Evolutionary conservation across 257 asterid genomes (phyloP).

Genomic region (Echium plantagineum): DNA sequence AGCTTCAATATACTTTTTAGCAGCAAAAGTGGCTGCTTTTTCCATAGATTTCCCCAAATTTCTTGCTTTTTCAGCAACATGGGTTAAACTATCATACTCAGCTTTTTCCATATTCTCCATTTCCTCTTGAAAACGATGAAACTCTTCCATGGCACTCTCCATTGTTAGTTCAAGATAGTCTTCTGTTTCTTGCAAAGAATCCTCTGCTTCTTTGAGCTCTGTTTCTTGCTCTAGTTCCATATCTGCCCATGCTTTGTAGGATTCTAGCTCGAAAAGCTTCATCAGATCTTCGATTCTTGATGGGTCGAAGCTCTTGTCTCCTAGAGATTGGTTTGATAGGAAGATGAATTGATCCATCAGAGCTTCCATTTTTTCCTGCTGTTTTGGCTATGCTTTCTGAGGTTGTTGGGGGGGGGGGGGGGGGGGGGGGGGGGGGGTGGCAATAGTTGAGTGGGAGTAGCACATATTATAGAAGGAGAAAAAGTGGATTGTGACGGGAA

Average conservation of each 20-base stretch:
- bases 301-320: slow-evolving; percentile 67
- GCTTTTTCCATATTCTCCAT: slow-evolving; percentile 33
- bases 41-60: slow-evolving; percentile 50
- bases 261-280: slow-evolving; percentile 73
- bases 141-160: slow-evolving; percentile 93
- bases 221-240: slow-evolving; percentile 46
- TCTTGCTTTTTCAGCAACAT: slow-evolving; percentile 43
- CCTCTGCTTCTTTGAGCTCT: slow-evolving; percentile 29
- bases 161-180: slow-evolving; percentile 53
- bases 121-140: slow-evolving; percentile 62
- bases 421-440: neutral
- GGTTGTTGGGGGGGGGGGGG: too few relatives aligned
- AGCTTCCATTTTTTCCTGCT: slow-evolving; percentile 47
- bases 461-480: slow-evolving; percentile 9
- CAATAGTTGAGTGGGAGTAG: slow-evolving; percentile 4
- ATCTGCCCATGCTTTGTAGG: slow-evolving; percentile 85
- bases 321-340: slow-evolving; percentile 52
- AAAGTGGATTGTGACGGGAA: neutral
- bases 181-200: slow-evolving; percentile 35
- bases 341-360: slow-evolving; percentile 50
- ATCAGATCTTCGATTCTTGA: slow-evolving; percentile 57
- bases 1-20: slow-evolving; percentile 69
- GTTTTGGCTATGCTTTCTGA: too few relatives aligned
- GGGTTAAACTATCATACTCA: slow-evolving; percentile 40
- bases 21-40: slow-evolving; percentile 46